These are phyloP conservation scores for Candida suzukii DNA, from an alignment of 805 yeast species.

Conservation along the genomic window DNA sequence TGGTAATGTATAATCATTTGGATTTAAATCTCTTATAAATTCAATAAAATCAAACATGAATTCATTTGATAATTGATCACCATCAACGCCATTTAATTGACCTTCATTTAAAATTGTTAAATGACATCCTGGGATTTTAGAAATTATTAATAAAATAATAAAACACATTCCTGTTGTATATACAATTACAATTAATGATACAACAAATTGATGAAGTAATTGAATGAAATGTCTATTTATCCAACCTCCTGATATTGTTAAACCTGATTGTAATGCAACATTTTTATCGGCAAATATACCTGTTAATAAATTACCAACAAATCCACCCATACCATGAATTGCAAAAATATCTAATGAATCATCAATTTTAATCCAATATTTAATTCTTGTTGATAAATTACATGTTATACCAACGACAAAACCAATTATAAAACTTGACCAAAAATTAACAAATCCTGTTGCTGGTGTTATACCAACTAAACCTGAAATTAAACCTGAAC, in stretches of 20 bases:
- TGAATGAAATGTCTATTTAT: slow-evolving; percentile 78
- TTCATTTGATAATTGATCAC: slow-evolving; percentile 78
- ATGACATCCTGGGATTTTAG: slow-evolving; percentile 71
- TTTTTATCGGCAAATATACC: slow-evolving; percentile 75
- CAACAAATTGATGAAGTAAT: slow-evolving; percentile 58
- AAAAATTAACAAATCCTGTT: slow-evolving; percentile 75
- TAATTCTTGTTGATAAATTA: slow-evolving; percentile 77
- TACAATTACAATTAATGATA: slow-evolving; percentile 40
- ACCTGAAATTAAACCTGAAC: slow-evolving; percentile 90
- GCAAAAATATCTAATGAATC: slow-evolving; percentile 88
- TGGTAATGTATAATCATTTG: slow-evolving; percentile 16
- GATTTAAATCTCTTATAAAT: slow-evolving; percentile 70
- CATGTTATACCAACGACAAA: slow-evolving; percentile 68
- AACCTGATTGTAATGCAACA: slow-evolving; percentile 60
- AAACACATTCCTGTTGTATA: slow-evolving; percentile 62
- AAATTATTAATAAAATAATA: slow-evolving; percentile 50
- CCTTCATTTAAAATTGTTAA: slow-evolving; percentile 70
- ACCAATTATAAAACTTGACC: slow-evolving; percentile 81
- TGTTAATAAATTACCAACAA: slow-evolving; percentile 72
- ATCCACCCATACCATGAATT: slow-evolving; percentile 91
- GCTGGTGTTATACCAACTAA: slow-evolving; percentile 94
- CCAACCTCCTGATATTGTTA: slow-evolving; percentile 77
- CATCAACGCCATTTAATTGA: slow-evolving; percentile 75
- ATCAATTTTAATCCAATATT: slow-evolving; percentile 68
- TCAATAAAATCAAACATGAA: slow-evolving; percentile 90